phyloP scores from a whole-genome alignment of 2,329 filamentous ascomycete species.

The Pseudocercospora musae region DNA sequence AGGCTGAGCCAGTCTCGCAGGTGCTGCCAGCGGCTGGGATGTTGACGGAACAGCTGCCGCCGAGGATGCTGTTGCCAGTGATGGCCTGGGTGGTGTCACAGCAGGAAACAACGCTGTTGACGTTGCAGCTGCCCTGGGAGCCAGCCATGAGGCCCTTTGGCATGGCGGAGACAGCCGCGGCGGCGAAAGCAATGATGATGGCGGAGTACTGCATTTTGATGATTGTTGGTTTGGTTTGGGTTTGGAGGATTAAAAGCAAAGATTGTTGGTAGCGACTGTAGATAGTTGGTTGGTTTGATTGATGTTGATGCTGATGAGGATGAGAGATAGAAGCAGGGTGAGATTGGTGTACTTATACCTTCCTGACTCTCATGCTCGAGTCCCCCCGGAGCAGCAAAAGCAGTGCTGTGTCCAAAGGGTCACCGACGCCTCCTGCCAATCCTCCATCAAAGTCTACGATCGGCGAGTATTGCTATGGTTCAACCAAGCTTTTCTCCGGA shows the following conservation, averaged over 20 bases:
- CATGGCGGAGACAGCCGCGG: slow-evolving; percentile 13
- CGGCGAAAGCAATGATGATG: slow-evolving; percentile 19
- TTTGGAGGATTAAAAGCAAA: slow-evolving; percentile 10
- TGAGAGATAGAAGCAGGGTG: background rate
- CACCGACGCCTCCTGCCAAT: slow-evolving; percentile 2
- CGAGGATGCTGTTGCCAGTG: slow-evolving; percentile 13
- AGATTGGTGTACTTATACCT: slow-evolving; percentile 17
- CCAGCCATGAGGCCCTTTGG: background rate
- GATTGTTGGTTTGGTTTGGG: slow-evolving; percentile 6
- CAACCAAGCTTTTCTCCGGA: background rate
- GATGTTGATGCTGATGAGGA: slow-evolving; percentile 16
- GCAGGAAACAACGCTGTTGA: slow-evolving; percentile 14
- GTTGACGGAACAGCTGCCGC: slow-evolving; percentile 14
- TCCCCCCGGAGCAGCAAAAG: background rate
- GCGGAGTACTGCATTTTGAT: slow-evolving; percentile 23
- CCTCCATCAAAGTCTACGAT: background rate
- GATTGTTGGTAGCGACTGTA: slow-evolving; percentile 10
- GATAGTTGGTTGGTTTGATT: slow-evolving; percentile 12
- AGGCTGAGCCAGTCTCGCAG: slow-evolving; percentile 17
- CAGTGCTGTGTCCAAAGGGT: background rate
- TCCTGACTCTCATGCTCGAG: background rate
- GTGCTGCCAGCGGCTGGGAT: slow-evolving; percentile 1
- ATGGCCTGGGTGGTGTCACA: slow-evolving; percentile 10
- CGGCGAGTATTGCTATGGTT: background rate
- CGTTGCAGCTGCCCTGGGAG: slow-evolving; percentile 4